phyloP scores from a whole-genome alignment of 1,139 yeast genomes.

The Nakaseomyces nivariensis region DNA sequence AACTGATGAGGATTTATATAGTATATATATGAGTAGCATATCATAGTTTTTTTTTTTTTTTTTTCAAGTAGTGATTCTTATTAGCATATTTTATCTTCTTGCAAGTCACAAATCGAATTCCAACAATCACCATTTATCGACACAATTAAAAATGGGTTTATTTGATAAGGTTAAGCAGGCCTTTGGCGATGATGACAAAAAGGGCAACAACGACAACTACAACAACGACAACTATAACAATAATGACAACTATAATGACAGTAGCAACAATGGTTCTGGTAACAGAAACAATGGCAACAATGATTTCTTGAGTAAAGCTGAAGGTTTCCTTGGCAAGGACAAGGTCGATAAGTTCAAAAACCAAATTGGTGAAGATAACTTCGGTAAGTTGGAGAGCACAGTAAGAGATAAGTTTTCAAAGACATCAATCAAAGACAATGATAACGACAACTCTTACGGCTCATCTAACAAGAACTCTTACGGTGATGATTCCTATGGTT shows the following conservation, averaged over 20 bases:
- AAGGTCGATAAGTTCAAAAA: conserved; percentile 16
- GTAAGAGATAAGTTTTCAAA: conserved; percentile 22
- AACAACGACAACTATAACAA: conserved; percentile 5
- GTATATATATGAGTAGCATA: no score
- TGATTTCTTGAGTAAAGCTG: conserved; percentile 20
- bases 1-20: no score
- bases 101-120: no score
- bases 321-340: conserved; percentile 19
- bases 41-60: no score
- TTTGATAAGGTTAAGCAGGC: conserved; percentile 26
- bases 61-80: no score
- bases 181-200: conserved; percentile 5
- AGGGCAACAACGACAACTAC: conserved; percentile 2
- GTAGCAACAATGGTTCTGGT: neutral
- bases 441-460: conserved; percentile 7
- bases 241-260: conserved; percentile 6
- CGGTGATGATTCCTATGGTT: conserved; percentile 15
- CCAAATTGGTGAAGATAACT: conserved; percentile 23
- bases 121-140: no score
- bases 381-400: conserved; percentile 17
- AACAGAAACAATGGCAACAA: conserved; percentile 3
- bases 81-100: no score
- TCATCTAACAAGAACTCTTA: conserved; percentile 11
- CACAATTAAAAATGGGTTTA: conserved; percentile 25
- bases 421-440: conserved; percentile 18